Evolutionary conservation across 2,329 filamentous ascomycete species (phyloP), one percentile per base, ranked within the genome.

Genomic region (Endoconidiophora polonica): DNA sequence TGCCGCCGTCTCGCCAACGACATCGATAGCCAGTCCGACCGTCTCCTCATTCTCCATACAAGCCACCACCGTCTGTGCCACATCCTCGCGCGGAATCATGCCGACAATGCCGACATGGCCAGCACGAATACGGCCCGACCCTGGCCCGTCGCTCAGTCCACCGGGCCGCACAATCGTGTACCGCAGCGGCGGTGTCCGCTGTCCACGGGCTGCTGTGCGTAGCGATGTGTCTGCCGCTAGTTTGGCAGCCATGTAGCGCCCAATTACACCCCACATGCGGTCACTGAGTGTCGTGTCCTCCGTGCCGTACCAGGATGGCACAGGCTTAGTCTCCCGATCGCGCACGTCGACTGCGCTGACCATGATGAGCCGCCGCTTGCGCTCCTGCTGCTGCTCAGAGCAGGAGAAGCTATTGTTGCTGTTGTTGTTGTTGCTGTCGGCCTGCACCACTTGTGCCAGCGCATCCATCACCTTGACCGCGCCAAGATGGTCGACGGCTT

Each of bases 381-480:
- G 40, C 10, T 44, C 39, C 6, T 64, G 62, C 14, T 62, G 56
- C n/a, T 29, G 43, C 23, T 7, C 23, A 20, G 36, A 37, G 16
- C 16, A 2, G 16, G 16, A 18, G 16, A 18, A 18, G 16, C 16
- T 18, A 18, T 18, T 18, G 16, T 18, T 18, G 16, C 2, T 18
- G 16, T 18, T 18, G 33, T 22, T 38, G 33, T 22, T 36, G 20
- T 22, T 29, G 24, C 18, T 33, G 12, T 18, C 6, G 1, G 18
- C 44, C 5, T 24, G 29, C 6, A n/a, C 23, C 4, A 64, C 63
- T 10, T 61, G 57, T 4, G 64, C 63, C 1, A 66, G 61, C 1
- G 69, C 69, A 37, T 70, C 65, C 59, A 72, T 69, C 54, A 61
- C 61, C 51, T 63, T 62, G 52, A 71, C 65, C 3, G 68, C 69